Evolutionary conservation across 495 filamentous ascomycete species (phyloP).

Genomic region (Jackrogersella minutella): DNA sequence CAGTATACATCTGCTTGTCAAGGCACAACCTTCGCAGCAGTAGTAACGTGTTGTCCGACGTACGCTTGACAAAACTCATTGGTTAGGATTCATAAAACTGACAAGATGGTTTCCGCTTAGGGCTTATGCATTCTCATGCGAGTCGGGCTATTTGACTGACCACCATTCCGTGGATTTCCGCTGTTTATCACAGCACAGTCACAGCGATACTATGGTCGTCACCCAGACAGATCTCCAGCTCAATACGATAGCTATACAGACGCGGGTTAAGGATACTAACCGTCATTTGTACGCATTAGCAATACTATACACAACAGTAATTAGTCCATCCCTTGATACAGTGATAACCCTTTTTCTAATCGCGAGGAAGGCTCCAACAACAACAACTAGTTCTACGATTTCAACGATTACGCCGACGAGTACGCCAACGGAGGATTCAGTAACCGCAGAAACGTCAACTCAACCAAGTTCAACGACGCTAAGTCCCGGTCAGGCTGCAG

Average conservation of each 20-base stretch:
- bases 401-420: background rate
- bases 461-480: background rate
- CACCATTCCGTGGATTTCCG: constrained; percentile 19
- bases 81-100: background rate
- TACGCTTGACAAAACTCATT: constrained; percentile 9
- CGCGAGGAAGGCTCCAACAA: constrained; percentile 4
- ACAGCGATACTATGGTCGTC: background rate
- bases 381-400: constrained; percentile 2
- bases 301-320: constrained; percentile 38
- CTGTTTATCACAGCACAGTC: constrained; percentile 20
- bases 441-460: background rate
- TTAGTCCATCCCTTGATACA: constrained; percentile 9
- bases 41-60: constrained; percentile 44
- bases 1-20: constrained; percentile 40
- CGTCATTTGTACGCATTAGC: constrained; percentile 41
- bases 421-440: too few species aligned
- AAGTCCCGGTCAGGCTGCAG: constrained; percentile 19
- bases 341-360: too few species aligned
- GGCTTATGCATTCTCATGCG: constrained; percentile 25
- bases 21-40: background rate
- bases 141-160: background rate
- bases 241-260: constrained; percentile 21
- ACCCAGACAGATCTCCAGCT: constrained; percentile 19
- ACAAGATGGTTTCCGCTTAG: background rate
- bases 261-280: constrained; percentile 13